Base-by-base conservation (phyloP, 2,329 filamentous ascomycete genomes). In the Tolypocladium guangdongense region DNA sequence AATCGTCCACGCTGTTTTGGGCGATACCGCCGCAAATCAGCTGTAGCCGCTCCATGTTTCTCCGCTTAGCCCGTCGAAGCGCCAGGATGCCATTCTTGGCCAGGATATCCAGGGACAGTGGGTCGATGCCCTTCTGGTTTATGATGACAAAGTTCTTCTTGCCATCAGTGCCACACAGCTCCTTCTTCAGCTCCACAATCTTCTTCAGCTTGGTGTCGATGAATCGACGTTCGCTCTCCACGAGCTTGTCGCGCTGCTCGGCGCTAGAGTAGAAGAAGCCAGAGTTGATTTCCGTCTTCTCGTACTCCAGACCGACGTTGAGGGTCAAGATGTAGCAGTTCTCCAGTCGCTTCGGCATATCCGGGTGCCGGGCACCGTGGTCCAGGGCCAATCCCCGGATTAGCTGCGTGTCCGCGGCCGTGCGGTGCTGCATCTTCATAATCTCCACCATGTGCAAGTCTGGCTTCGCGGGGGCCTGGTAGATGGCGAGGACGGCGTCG, bases 361-460 rank as follows among this genome's bases (percentile, higher is more conserved):
- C 93, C 3, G 93, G 93, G 73, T 99, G 93, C 66, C 93, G 83
- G 14, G 93, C 91, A 60, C 93, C 93, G 71, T 99, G 93, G 66
- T 99, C 93, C 56, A 99, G 77, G 11, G 90, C 93, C 55, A 99
- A 78, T 56, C 93, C 93, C 59, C 88, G 84, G 70, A 99, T 96
- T 55, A 99, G 83, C 71, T 96, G 90, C 54, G 93, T 99, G 71
- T 99, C 93, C 35, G 93, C 89, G 55, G 92, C 91, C 51, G 89
- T 90, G 62, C 92, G 88, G 76, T 99, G 93, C 76, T 99, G 93
- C 92, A 99, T 97, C 71, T 95, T 97, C 93, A 99, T 99, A 64
- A 99, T 97, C 74, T 99, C 93, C 61, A 99, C 81, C 93, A 99
- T 99, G 77, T 97, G 92, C 66, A 99, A 74, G 73, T 99, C 93